Evolutionary conservation across 768 basidiomycete genomes (phyloP).

Genomic region (Suillus variegatus): DNA sequence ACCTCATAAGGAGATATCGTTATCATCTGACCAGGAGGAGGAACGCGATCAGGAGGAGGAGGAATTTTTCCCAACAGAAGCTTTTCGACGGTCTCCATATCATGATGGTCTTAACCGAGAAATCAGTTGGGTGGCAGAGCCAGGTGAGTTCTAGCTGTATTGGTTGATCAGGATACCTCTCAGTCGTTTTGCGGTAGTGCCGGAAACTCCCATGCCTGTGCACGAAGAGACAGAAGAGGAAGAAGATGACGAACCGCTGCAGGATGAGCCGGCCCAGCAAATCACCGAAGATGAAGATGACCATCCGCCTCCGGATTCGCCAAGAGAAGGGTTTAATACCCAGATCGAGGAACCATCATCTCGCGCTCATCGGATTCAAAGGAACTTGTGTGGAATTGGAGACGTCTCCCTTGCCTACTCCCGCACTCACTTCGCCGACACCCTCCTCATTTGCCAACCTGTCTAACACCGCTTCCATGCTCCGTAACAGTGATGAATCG

Average conservation of each 20-base stretch:
- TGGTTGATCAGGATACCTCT: constrained; percentile 6
- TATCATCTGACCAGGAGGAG: constrained; percentile 53
- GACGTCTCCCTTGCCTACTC: constrained; percentile 51
- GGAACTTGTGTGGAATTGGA: constrained; percentile 67
- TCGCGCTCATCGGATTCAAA: constrained; percentile 61
- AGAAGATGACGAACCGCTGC: constrained; percentile 41
- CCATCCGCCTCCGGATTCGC: constrained; percentile 53
- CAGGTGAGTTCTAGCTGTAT: constrained; percentile 45
- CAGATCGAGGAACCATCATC: constrained; percentile 56
- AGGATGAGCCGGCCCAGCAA: constrained; percentile 37
- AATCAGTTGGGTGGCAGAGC: constrained; percentile 78
- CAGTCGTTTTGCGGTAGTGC: constrained; percentile 38
- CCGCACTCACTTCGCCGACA: constrained; percentile 47
- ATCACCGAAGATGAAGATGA: constrained; percentile 47
- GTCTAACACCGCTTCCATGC: constrained; percentile 41
- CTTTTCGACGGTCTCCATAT: constrained; percentile 51
- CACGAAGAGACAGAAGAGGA: constrained; percentile 40
- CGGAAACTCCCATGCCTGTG: constrained; percentile 65
- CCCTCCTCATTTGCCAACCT: constrained; percentile 49
- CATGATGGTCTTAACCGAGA: constrained; percentile 52
- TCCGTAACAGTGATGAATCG: constrained; percentile 46
- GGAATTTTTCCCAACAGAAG: constrained; percentile 63
- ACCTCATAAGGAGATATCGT: constrained; percentile 63
- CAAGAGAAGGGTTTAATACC: constrained; percentile 44
- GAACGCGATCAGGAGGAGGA: constrained; percentile 59